phyloP scores from a whole-genome alignment of 2,329 filamentous ascomycete species.

The Penicillium freii region DNA sequence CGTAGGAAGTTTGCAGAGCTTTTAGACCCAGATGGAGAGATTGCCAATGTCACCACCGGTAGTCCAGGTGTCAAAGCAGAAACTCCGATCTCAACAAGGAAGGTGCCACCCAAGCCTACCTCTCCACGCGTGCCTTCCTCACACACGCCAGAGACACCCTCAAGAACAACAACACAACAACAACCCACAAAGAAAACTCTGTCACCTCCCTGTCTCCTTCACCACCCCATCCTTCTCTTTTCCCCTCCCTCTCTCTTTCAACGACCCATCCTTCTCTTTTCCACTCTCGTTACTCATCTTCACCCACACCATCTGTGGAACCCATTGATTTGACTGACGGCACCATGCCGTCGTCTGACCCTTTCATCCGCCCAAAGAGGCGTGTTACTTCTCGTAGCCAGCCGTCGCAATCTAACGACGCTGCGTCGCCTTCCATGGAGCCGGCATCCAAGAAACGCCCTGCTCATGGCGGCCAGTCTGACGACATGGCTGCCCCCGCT shows the following conservation, averaged over 20 bases:
- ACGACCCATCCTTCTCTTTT: not conserved
- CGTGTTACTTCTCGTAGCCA: not conserved
- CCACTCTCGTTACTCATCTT: not conserved
- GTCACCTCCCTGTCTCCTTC: not conserved
- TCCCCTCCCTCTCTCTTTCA: not conserved
- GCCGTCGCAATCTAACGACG: not conserved
- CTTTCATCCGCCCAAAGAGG: not conserved
- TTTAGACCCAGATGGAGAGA: not conserved
- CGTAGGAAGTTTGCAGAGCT: not conserved
- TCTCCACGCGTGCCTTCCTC: not conserved
- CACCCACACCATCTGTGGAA: not conserved
- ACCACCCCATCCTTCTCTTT: not conserved
- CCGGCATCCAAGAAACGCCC: not conserved
- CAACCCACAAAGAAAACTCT: not conserved
- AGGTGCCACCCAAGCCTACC: not conserved
- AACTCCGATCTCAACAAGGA: not conserved
- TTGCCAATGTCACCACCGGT: not conserved
- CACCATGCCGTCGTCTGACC: not conserved
- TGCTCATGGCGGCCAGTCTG: not conserved
- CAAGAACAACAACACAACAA: not conserved
- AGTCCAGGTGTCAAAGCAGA: not conserved
- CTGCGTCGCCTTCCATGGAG: not conserved
- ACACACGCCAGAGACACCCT: not conserved
- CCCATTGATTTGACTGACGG: not conserved
- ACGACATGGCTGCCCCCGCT: not conserved